Evolutionary conservation across 164 flowering plant species (phyloP).

Genomic region (Kalanchoe fedtschenkoi): DNA sequence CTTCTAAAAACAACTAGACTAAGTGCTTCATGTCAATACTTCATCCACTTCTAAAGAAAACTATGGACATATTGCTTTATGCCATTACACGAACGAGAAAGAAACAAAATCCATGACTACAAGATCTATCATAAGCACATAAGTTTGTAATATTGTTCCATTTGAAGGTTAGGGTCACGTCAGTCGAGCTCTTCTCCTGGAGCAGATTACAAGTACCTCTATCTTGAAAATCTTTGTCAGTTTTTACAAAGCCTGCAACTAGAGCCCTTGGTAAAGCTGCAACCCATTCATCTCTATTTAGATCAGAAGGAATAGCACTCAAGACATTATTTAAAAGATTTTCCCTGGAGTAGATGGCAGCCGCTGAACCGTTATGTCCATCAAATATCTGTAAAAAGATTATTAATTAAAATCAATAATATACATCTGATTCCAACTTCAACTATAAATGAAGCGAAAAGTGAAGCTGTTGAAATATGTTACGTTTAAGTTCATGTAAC

Average conservation of each 20-base stretch:
- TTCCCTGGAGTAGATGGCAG: slow-evolving; percentile 91
- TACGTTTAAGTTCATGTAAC: neutral
- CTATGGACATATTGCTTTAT: neutral
- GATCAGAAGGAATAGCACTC: slow-evolving; percentile 76
- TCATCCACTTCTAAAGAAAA: neutral
- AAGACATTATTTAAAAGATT: slow-evolving; percentile 77
- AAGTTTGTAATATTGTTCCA: too few relatives aligned
- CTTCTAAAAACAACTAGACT: too few relatives aligned
- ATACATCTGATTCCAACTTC: neutral
- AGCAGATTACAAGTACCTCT: slow-evolving; percentile 37
- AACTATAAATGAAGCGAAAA: neutral
- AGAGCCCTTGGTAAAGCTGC: slow-evolving; percentile 89
- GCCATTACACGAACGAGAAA: neutral
- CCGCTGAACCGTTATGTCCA: slow-evolving; percentile 96
- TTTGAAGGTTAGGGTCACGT: too few relatives aligned
- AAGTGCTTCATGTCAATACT: neutral
- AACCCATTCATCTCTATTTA: slow-evolving; percentile 86
- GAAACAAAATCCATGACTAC: neutral
- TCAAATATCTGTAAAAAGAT: slow-evolving; percentile 73
- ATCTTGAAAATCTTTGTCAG: slow-evolving; percentile 91
- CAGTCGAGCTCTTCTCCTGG: too few relatives aligned
- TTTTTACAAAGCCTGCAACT: slow-evolving; percentile 95
- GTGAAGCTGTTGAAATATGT: neutral
- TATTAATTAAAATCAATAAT: neutral
- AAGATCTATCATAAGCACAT: neutral